A percentile compares a stretch with the other conserved stretches of the same genome.
phyloP scores from a whole-genome alignment of 1,284 basidiomycete species.

The Irpex sp. region DNA sequence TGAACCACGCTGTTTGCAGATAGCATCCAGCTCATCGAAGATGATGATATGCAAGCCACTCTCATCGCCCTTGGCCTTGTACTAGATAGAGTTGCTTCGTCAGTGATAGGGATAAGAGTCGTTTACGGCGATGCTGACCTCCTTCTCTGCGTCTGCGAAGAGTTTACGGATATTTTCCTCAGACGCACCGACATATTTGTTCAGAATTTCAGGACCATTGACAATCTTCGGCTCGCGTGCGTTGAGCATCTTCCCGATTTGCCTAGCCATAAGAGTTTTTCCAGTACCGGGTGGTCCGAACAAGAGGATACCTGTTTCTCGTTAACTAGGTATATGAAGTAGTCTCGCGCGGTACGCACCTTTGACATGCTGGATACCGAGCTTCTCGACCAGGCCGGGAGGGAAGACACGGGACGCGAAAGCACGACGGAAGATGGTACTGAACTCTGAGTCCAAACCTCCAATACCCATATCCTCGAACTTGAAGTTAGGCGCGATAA shows the following conservation, averaged over 20 bases:
- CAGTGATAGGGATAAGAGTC: not conserved
- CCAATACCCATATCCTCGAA: slow-evolving; percentile 99
- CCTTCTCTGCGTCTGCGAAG: slow-evolving; percentile 96
- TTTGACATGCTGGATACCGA: slow-evolving; percentile 99
- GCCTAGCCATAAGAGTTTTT: slow-evolving; percentile 96
- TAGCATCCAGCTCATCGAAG: slow-evolving; percentile 98
- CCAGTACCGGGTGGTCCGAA: slow-evolving; percentile 98
- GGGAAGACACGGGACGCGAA: slow-evolving; percentile 99
- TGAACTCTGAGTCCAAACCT: slow-evolving; percentile 94
- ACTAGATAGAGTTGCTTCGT: slow-evolving; percentile 41
- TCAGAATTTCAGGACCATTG: slow-evolving; percentile 97
- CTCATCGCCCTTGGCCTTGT: slow-evolving; percentile 98
- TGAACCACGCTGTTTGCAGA: slow-evolving; percentile 97
- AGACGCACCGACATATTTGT: slow-evolving; percentile 97
- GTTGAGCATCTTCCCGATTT: slow-evolving; percentile 99
- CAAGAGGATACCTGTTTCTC: slow-evolving; percentile 76
- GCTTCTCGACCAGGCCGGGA: slow-evolving; percentile 93
- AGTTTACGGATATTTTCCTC: slow-evolving; percentile 99
- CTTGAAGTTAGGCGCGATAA: slow-evolving; percentile 98
- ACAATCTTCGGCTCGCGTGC: slow-evolving; percentile 98
- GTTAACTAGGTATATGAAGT: not conserved
- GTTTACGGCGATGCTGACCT: slow-evolving; percentile 47
- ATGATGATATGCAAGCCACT: slow-evolving; percentile 99
- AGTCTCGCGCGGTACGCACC: slow-evolving; percentile 41
- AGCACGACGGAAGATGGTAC: slow-evolving; percentile 96